phyloP scores from a whole-genome alignment of 352 stramenopile genomes.

The Phytophthora brassicae region DNA sequence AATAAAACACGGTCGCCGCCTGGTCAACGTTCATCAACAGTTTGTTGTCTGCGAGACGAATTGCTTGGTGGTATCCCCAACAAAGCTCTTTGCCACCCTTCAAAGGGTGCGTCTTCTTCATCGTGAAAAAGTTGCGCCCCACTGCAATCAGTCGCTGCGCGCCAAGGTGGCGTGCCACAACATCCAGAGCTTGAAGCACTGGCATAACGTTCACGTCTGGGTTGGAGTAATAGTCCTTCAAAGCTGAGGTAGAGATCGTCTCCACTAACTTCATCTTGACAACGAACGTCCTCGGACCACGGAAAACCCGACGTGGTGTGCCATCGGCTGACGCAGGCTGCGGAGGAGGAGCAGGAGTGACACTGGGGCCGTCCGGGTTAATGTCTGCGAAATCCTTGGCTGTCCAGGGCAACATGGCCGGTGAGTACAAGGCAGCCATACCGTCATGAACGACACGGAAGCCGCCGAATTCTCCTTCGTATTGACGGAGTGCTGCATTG shows the following conservation, averaged over 20 bases:
- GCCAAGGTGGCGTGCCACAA: constrained; percentile 62
- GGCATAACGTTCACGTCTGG: constrained; percentile 65
- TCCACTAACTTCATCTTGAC: constrained; percentile 73
- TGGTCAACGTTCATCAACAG: not conserved
- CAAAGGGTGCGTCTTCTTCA: not conserved
- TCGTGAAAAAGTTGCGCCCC: constrained; percentile 15
- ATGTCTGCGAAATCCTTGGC: constrained; percentile 51
- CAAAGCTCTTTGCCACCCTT: not conserved
- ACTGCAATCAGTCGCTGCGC: constrained; percentile 59
- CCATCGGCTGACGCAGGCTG: constrained; percentile 27
- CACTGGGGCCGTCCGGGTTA: constrained; percentile 44
- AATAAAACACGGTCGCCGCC: not conserved
- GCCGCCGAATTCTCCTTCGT: constrained; percentile 54
- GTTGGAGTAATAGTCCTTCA: constrained; percentile 53
- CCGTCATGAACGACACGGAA: constrained; percentile 69
- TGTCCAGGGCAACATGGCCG: constrained; percentile 51
- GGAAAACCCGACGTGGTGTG: constrained; percentile 23
- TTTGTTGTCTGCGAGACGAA: not conserved
- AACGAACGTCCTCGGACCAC: constrained; percentile 56
- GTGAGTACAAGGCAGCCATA: constrained; percentile 60
- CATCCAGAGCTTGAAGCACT: constrained; percentile 69
- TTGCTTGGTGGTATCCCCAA: not conserved
- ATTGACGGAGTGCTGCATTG: constrained; percentile 51
- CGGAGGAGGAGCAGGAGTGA: constrained; percentile 14
- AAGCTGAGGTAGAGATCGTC: constrained; percentile 49